Evolutionary conservation across 495 filamentous ascomycete genomes (phyloP).

Genomic region (Penicillium coprophilum): DNA sequence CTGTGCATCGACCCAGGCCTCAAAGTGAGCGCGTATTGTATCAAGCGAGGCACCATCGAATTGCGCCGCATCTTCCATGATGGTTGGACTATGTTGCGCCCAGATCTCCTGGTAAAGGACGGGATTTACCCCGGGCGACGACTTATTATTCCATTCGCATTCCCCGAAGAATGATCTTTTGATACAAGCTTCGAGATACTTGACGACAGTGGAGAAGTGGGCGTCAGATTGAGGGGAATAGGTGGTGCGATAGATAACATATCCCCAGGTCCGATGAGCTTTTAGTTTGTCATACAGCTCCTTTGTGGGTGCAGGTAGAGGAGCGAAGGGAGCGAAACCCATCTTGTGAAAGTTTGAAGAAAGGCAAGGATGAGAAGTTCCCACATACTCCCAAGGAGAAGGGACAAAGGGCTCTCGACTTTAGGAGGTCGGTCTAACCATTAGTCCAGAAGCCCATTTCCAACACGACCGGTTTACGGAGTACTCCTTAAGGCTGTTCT

Average conservation of each 20-base stretch:
- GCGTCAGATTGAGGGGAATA: slow-evolving; percentile 15
- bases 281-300: too few species aligned
- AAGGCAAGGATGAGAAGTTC: too few species aligned
- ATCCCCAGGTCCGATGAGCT: slow-evolving; percentile 9
- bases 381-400: too few species aligned
- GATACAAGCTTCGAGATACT: slow-evolving; percentile 15
- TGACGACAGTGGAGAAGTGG: slow-evolving; percentile 12
- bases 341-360: too few species aligned
- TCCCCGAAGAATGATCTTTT: slow-evolving; percentile 7
- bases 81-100: slow-evolving; percentile 10
- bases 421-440: too few species aligned
- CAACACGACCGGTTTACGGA: too few species aligned
- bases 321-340: too few species aligned
- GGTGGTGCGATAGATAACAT: slow-evolving; percentile 18
- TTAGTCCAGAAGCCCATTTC: too few species aligned
- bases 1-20: slow-evolving; percentile 15
- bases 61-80: slow-evolving; percentile 14
- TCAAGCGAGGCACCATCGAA: slow-evolving; percentile 18
- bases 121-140: too few species aligned
- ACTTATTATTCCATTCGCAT: not conserved
- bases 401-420: too few species aligned
- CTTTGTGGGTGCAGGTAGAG: too few species aligned
- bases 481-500: too few species aligned
- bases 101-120: not conserved
- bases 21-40: slow-evolving; percentile 18